Evolutionary conservation across 345 rosid species (phyloP), one percentile per base, ranked within the genome.

Genomic region (Lumnitzera racemosa): DNA sequence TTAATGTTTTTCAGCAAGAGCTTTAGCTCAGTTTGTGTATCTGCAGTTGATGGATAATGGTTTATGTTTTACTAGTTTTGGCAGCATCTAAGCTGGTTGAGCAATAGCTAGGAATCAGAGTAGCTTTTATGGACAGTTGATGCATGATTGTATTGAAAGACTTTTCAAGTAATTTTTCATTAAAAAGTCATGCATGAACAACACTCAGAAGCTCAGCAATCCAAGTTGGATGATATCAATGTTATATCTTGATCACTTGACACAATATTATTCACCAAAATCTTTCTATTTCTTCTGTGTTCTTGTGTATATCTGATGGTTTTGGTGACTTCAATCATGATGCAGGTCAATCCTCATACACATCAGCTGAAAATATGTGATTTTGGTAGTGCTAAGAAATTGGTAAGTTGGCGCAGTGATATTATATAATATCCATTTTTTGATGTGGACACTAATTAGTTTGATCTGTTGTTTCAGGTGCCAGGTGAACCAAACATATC

Each of bases 401-500:
- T 94, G 97, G 99, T 94, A 88, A 59, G 82, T 72, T 72, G 48
- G 29, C 5, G 41, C 24, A 53, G 48, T 53, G 25, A 61, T 14
- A 25, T 29, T 58, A 41, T 16, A 7, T 56, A 53, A 13, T 71
- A 69, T 53, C 59, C 53, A 51, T 8, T 2, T 15, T 10, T 47
- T 15, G 57, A 47, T 15, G 24, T 15, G 41, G 56, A 57, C 52
- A 51, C 67, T 31, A 57, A 47, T 46, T 49, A 63, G 54, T 57
- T 55, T 50, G 20, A 16, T 61, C 49, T 59, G 65, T 41, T 55
- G 66, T 77, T 61, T 49, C 71, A 94, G 99, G 86, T 90, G 46
- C 95, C 97, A 61, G 97, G 96, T 72, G 99, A 94, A 79, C 88
- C 99, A 56, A 94, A 94, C 81, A 84, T 94, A 76, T 80, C 99